Evolutionary conservation across 192 early-diverging fungal species (phyloP).

Genomic region (Chytriomyces confervae): DNA sequence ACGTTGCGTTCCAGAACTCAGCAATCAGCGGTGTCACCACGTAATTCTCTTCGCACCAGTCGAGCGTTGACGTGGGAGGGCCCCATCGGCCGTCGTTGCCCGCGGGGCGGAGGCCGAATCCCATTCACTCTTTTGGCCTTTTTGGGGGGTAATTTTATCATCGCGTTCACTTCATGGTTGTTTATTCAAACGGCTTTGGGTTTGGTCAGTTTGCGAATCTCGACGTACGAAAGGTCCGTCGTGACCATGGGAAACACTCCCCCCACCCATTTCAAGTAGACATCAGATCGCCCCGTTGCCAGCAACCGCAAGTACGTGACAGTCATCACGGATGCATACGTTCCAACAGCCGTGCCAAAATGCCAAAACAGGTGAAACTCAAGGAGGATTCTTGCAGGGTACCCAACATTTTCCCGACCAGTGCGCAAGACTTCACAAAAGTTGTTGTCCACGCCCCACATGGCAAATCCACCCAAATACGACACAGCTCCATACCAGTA

Average conservation of each 20-base stretch:
- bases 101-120: slow-evolving; percentile 36
- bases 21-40: background rate
- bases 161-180: no score
- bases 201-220: background rate
- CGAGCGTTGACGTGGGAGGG: slow-evolving; percentile 38
- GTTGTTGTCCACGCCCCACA: slow-evolving; percentile 86
- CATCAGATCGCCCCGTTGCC: slow-evolving; percentile 41
- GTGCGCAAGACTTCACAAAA: slow-evolving; percentile 65
- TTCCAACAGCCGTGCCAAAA: slow-evolving; percentile 46
- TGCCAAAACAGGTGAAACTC: slow-evolving; percentile 61
- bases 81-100: slow-evolving; percentile 36
- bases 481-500: slow-evolving; percentile 18
- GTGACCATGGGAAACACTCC: slow-evolving; percentile 19
- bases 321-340: slow-evolving; percentile 41
- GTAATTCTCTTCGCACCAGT: slow-evolving; percentile 76
- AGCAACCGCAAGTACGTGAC: slow-evolving; percentile 37
- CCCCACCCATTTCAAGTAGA: slow-evolving; percentile 31
- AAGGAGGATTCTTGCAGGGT: slow-evolving; percentile 54
- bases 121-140: slow-evolving; percentile 11
- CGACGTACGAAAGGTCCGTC: background rate
- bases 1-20: slow-evolving; percentile 72
- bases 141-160: no score
- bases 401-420: slow-evolving; percentile 55
- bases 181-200: no score
- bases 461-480: slow-evolving; percentile 53